Conservation (phyloP, 2,329 filamentous ascomycete species). For the Colletotrichum cereale region DNA sequence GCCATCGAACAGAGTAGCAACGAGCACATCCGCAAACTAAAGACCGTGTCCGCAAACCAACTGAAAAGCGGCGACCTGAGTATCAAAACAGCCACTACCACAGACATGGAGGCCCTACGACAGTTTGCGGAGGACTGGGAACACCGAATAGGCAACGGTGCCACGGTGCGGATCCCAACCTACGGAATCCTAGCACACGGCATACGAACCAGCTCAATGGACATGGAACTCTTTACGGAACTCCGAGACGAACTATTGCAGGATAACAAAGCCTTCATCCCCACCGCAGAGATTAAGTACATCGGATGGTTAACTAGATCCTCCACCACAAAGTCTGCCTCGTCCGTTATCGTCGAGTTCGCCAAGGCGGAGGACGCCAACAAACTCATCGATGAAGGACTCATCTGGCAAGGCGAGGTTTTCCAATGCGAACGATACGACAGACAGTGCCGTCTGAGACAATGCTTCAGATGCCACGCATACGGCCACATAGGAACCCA, state of each 20-base stretch:
- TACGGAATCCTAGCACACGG: conserved; percentile 8
- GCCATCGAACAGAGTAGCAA: conserved; percentile 32
- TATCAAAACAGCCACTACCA: conserved; percentile 15
- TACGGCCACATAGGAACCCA: conserved; percentile 37
- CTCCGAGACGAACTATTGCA: conserved; percentile 1
- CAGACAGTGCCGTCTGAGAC: conserved; percentile 22
- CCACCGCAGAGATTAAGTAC: conserved; percentile 19
- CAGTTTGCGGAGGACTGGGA: conserved; percentile 9
- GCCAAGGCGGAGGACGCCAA: conserved; percentile 4
- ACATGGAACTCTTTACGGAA: conserved; percentile 4
- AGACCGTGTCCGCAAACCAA: conserved; percentile 6
- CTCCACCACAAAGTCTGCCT: background rate
- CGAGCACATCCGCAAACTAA: conserved; percentile 9
- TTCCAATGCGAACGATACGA: conserved; percentile 25
- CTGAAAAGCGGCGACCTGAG: conserved; percentile 14
- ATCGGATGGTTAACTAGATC: conserved; percentile 17
- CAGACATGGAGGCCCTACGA: conserved; percentile 17
- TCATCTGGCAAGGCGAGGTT: conserved; percentile 9
- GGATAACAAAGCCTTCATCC: conserved; percentile 15
- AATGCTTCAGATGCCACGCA: conserved; percentile 29
- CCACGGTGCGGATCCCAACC: background rate
- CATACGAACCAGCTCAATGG: conserved; percentile 15
- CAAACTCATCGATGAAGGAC: conserved; percentile 9
- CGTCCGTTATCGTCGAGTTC: conserved; percentile 3
- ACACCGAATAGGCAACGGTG: conserved; percentile 11